Conservation (phyloP, 345 rosid genomes). For the Leavenworthia alabamica region DNA sequence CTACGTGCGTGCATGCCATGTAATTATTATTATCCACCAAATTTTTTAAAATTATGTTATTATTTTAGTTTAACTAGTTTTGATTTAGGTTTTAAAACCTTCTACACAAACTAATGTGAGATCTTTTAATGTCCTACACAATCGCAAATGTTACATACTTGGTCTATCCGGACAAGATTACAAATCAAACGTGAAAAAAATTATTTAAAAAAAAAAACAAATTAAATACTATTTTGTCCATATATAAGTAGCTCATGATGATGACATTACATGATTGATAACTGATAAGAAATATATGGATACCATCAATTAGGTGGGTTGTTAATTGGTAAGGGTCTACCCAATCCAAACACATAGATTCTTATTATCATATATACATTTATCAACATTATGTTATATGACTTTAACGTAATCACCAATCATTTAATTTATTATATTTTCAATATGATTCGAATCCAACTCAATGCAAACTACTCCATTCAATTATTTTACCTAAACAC, state of each 20-base stretch:
- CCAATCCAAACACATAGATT: slow-evolving; percentile 13
- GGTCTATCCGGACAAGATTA: slow-evolving; percentile 10
- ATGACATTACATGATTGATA: slow-evolving; percentile 18
- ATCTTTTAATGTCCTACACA: slow-evolving; percentile 20
- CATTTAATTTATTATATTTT: not conserved
- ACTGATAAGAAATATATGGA: slow-evolving; percentile 29
- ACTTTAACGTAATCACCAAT: not conserved
- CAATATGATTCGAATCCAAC: not conserved
- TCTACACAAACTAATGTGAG: not conserved
- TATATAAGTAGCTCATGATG: slow-evolving; percentile 5
- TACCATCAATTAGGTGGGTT: slow-evolving; percentile 11
- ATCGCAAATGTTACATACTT: slow-evolving; percentile 2
- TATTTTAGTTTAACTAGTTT: not conserved
- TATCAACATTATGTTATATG: not conserved
- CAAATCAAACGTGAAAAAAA: not conserved
- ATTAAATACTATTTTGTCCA: slow-evolving; percentile 5
- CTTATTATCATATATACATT: not conserved
- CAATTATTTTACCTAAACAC: not conserved
- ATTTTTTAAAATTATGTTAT: not conserved
- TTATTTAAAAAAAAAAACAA: not conserved
- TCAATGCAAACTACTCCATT: not conserved
- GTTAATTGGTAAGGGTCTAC: slow-evolving; percentile 15
- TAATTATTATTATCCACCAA: not conserved
- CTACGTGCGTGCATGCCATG: slow-evolving; percentile 18
- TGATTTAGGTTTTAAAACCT: not conserved